These are phyloP conservation scores for Helotiales sp. DNA, from an alignment of 2,329 filamentous ascomycete genomes.

Conservation along the genomic window DNA sequence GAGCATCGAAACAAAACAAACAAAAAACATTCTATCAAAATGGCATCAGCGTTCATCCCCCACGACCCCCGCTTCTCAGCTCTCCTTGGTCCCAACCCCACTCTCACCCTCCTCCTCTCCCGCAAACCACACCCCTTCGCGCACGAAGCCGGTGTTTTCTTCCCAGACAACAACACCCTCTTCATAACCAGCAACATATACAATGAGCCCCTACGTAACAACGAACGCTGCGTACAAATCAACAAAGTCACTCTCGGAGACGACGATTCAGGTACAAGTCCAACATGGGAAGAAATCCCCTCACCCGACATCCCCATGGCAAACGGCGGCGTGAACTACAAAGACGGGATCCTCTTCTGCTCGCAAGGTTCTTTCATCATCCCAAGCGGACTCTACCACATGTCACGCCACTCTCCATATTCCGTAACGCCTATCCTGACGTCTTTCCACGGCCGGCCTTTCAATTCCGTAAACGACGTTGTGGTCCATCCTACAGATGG, in stretches of 20 bases:
- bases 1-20: not conserved
- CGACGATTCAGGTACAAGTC: slow-evolving; percentile 33
- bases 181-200: slow-evolving; percentile 33
- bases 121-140: slow-evolving; percentile 46
- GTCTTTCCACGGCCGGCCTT: slow-evolving; percentile 62
- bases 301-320: slow-evolving; percentile 30
- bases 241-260: slow-evolving; percentile 19
- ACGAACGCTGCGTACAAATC: slow-evolving; percentile 26
- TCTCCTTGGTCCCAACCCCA: slow-evolving; percentile 54
- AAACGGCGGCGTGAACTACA: slow-evolving; percentile 34
- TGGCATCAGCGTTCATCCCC: slow-evolving; percentile 35
- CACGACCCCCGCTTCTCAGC: slow-evolving; percentile 57
- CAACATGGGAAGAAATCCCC: slow-evolving; percentile 13
- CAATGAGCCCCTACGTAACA: not conserved
- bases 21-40: not conserved
- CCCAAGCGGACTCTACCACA: slow-evolving; percentile 32
- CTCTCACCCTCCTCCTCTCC: slow-evolving; percentile 50
- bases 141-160: slow-evolving; percentile 60
- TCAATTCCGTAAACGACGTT: slow-evolving; percentile 65
- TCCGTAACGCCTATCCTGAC: slow-evolving; percentile 54
- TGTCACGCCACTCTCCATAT: slow-evolving; percentile 30
- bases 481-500: slow-evolving; percentile 55
- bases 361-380: slow-evolving; percentile 28
- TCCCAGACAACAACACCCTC: slow-evolving; percentile 24
- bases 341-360: slow-evolving; percentile 36